phyloP scores from a whole-genome alignment of 2,329 filamentous ascomycete genomes.

The Lachnellula occidentalis region DNA sequence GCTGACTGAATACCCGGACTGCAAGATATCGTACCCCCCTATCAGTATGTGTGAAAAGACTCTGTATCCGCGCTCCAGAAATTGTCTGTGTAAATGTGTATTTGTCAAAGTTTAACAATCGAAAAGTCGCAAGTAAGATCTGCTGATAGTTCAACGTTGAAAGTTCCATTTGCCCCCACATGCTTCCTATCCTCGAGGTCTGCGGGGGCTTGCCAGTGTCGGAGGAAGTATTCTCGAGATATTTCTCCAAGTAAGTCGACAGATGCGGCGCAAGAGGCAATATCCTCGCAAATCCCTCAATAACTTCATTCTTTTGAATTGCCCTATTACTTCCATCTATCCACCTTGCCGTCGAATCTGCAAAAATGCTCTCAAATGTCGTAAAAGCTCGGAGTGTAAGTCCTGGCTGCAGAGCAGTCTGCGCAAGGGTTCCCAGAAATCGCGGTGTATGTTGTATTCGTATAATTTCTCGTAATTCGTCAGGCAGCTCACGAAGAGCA shows the following conservation, averaged over 20 bases:
- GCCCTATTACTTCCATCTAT: conserved; percentile 36
- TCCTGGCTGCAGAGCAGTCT: conserved; percentile 61
- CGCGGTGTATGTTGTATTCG: conserved; percentile 55
- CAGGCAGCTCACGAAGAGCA: conserved; percentile 57
- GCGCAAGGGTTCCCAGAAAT: conserved; percentile 67
- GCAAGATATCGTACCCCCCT: conserved; percentile 71
- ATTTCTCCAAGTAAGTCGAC: conserved; percentile 61
- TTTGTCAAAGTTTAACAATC: conserved; percentile 72
- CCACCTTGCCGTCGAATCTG: conserved; percentile 82
- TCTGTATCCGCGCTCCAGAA: conserved; percentile 61
- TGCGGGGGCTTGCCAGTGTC: conserved; percentile 28
- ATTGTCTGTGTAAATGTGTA: conserved; percentile 60
- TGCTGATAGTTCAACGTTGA: conserved; percentile 36
- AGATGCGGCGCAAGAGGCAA: conserved; percentile 79
- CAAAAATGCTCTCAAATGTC: conserved; percentile 68
- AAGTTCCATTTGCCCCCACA: conserved; percentile 29
- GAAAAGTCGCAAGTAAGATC: conserved; percentile 65
- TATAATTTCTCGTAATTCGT: conserved; percentile 64
- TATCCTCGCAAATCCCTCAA: conserved; percentile 72
- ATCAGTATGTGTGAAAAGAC: conserved; percentile 57
- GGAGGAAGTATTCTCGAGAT: conserved; percentile 22
- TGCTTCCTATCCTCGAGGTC: conserved; percentile 14
- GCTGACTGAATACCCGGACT: conserved; percentile 72
- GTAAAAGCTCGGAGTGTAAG: conserved; percentile 69
- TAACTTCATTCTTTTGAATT: conserved; percentile 35